Percentiles rank a stretch among this genome's conserved stretches.
These are phyloP conservation scores for Cryptococcus sp. DNA, from an alignment of 1,284 basidiomycete species.

Conservation along the genomic window DNA sequence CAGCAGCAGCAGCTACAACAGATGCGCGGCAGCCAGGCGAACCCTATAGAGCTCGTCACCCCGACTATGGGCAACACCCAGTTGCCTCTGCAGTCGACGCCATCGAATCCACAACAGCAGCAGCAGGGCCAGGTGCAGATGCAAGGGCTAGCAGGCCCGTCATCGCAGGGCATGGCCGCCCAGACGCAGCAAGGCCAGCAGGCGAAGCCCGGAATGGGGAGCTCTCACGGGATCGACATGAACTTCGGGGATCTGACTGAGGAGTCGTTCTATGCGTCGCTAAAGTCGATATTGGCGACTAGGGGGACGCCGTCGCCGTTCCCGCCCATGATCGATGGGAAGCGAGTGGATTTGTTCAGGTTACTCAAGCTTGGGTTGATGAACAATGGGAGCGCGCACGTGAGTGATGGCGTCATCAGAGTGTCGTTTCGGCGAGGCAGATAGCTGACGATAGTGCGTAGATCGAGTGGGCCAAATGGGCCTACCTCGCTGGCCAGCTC, in stretches of 20 bases:
- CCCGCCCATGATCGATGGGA: conserved; percentile 23
- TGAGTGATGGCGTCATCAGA: conserved; percentile 14
- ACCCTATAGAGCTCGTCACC: conserved; percentile 18
- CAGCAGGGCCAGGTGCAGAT: conserved; percentile 3
- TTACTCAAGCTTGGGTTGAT: conserved; percentile 34
- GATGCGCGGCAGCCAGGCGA: conserved; percentile 14
- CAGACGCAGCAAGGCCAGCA: neutral
- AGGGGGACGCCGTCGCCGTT: conserved; percentile 6
- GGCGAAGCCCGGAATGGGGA: conserved; percentile 17
- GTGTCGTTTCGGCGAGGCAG: neutral
- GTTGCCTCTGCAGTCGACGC: conserved; percentile 9
- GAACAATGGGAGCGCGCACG: conserved; percentile 35
- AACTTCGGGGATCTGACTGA: conserved; percentile 16
- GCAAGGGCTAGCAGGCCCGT: neutral
- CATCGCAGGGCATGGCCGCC: neutral
- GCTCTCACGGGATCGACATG: too few species aligned
- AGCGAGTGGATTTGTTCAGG: conserved; percentile 27
- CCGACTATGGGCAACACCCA: conserved; percentile 12
- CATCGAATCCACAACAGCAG: conserved; percentile 6
- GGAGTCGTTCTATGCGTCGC: conserved; percentile 13
- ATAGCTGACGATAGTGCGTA: neutral
- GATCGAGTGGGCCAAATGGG: conserved; percentile 25
- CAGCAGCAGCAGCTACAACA: conserved; percentile 4
- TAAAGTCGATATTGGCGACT: conserved; percentile 6
- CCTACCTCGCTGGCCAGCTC: conserved; percentile 28